These are phyloP conservation scores for Monosporozyma servazzii DNA, from an alignment of 805 yeast species.

Conservation along the genomic window DNA sequence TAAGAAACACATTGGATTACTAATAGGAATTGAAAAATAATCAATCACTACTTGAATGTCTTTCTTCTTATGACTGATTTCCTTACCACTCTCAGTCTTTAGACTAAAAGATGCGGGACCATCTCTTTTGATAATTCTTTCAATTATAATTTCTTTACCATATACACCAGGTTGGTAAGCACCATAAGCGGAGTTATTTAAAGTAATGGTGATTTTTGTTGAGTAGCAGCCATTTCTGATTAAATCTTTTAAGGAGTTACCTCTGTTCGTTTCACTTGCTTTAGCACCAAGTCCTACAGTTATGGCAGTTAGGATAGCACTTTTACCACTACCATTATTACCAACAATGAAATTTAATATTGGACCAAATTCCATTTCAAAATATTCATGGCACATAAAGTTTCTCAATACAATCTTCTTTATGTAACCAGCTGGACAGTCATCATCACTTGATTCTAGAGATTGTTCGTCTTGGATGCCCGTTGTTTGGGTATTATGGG, in stretches of 20 bases:
- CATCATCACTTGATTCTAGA: conserved; percentile 2
- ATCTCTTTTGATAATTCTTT: conserved; percentile 50
- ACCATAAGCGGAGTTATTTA: conserved; percentile 58
- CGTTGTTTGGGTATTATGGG: background rate
- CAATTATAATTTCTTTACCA: conserved; percentile 64
- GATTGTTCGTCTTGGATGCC: background rate
- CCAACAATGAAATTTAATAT: conserved; percentile 82
- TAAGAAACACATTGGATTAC: conserved; percentile 83
- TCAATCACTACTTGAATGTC: conserved; percentile 62
- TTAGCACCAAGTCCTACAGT: conserved; percentile 83
- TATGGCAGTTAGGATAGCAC: conserved; percentile 80
- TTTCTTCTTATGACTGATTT: conserved; percentile 50
- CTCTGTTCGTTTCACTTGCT: conserved; percentile 82
- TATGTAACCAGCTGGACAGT: conserved; percentile 51
- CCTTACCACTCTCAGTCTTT: conserved; percentile 41
- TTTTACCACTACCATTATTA: conserved; percentile 84
- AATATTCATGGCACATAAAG: conserved; percentile 86
- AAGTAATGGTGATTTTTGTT: conserved; percentile 56
- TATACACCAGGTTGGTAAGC: conserved; percentile 54
- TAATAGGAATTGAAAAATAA: conserved; percentile 67
- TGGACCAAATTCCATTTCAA: conserved; percentile 67
- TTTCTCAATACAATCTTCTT: conserved; percentile 53
- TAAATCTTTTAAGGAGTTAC: conserved; percentile 55
- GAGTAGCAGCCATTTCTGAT: conserved; percentile 67
- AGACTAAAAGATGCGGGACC: conserved; percentile 48